Percentiles rank a stretch among this genome's conserved stretches.
These are phyloP conservation scores for Rhododendron simsii DNA, from an alignment of 148 eudicot genomes.

Conservation along the genomic window DNA sequence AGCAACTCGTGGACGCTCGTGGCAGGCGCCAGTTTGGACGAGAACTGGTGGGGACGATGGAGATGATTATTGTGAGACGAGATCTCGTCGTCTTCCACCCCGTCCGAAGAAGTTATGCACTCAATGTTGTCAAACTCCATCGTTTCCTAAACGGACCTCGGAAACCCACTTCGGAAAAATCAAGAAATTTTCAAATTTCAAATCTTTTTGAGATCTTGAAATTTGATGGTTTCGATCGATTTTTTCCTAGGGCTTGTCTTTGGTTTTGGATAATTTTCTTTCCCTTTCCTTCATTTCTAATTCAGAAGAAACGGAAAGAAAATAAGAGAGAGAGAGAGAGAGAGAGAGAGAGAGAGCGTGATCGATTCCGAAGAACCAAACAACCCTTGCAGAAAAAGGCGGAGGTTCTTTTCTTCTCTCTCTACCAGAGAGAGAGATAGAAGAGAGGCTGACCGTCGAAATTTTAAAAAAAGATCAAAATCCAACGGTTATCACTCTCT, in stretches of 20 bases:
- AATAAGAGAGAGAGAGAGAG: neutral
- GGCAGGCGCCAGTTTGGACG: conserved; percentile 55
- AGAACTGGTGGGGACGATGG: conserved; percentile 27
- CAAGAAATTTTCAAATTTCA: neutral
- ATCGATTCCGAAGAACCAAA: conserved; percentile 15
- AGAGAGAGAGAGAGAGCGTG: neutral
- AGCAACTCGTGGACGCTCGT: conserved; percentile 92
- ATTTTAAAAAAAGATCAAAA: neutral
- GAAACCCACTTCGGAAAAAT: conserved; percentile 12
- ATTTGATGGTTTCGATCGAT: neutral
- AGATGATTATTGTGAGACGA: conserved; percentile 11
- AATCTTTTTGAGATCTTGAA: neutral
- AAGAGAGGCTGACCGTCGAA: conserved; percentile 10
- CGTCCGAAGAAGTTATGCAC: conserved; percentile 67
- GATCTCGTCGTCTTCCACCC: conserved; percentile 72
- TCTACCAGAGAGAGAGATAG: neutral
- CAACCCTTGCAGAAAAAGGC: neutral
- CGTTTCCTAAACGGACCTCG: neutral
- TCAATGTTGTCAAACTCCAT: conserved; percentile 71
- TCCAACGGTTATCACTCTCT: neutral
- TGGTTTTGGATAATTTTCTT: neutral
- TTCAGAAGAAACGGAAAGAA: conserved; percentile 6
- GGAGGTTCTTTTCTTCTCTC: conserved; percentile 8
- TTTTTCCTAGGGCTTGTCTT: neutral
- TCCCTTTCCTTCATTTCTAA: neutral